Conservation (phyloP, 2,329 filamentous ascomycete species). For the Amylocarpus encephaloides region DNA sequence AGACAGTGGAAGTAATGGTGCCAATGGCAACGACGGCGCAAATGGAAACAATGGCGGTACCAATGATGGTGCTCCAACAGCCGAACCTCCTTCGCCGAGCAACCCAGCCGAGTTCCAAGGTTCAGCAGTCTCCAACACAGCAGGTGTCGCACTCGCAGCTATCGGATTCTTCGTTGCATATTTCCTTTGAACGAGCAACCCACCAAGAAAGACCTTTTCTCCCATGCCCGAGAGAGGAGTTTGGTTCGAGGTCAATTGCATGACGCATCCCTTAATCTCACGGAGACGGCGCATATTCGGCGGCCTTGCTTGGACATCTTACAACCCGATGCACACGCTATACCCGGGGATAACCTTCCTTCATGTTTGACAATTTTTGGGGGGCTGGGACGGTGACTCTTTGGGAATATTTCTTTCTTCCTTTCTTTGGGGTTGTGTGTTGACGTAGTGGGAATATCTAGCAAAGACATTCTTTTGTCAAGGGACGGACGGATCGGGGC, state of each 20-base stretch:
- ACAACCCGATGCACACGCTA: background rate
- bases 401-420: no score
- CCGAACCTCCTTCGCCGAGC: background rate
- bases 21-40: background rate
- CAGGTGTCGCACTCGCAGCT: conserved; percentile 33
- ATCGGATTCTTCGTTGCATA: conserved; percentile 37
- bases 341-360: background rate
- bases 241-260: background rate
- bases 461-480: no score
- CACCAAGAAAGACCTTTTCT: background rate
- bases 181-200: conserved; percentile 36
- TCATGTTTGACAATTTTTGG: no score
- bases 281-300: background rate
- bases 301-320: background rate
- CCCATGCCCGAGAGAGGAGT: background rate
- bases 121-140: conserved; percentile 28
- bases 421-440: no score
- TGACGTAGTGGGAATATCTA: no score
- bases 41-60: background rate
- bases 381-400: no score
- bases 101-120: conserved; percentile 22
- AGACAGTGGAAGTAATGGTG: background rate
- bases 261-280: background rate
- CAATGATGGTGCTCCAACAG: background rate
- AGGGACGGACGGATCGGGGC: no score